A percentile compares a stretch with the other conserved stretches of the same genome.
These are phyloP conservation scores for Diplodia corticola DNA, from an alignment of 2,329 filamentous ascomycete species.

Conservation along the genomic window DNA sequence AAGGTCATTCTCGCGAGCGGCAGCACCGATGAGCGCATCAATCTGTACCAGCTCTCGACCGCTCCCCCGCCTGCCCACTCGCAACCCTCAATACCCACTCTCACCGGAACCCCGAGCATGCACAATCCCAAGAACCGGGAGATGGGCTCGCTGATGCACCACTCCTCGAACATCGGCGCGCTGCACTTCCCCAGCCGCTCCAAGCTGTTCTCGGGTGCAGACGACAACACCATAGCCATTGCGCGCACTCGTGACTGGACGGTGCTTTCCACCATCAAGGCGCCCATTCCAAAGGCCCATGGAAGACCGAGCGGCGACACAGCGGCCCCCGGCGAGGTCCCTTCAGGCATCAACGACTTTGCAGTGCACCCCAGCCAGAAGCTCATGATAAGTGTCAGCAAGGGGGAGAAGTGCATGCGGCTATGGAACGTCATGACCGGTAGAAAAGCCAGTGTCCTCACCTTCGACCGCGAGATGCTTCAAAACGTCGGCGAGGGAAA, in stretches of 20 bases:
- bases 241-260: constrained; percentile 88
- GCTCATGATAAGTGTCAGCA: constrained; percentile 89
- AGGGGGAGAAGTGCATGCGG: constrained; percentile 86
- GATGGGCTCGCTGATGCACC: constrained; percentile 82
- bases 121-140: constrained; percentile 88
- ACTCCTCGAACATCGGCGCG: constrained; percentile 76
- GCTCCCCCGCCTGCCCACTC: constrained; percentile 54
- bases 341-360: constrained; percentile 91
- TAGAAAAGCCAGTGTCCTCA: constrained; percentile 90
- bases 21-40: constrained; percentile 90
- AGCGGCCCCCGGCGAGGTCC: constrained; percentile 74
- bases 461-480: constrained; percentile 74
- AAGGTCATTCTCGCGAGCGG: constrained; percentile 90
- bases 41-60: constrained; percentile 83
- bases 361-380: constrained; percentile 96
- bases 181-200: constrained; percentile 80
- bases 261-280: constrained; percentile 83
- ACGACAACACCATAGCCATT: constrained; percentile 90
- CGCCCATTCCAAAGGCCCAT: constrained; percentile 75
- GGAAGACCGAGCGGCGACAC: constrained; percentile 89
- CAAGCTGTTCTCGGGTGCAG: constrained; percentile 83
- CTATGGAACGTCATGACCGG: constrained; percentile 97
- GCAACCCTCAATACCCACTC: constrained; percentile 62
- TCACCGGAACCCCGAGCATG: constrained; percentile 71
- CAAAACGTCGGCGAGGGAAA: constrained; percentile 73